Evolutionary conservation across 805 yeast genomes (phyloP).

Genomic region (Saccharomyces mikatae): DNA sequence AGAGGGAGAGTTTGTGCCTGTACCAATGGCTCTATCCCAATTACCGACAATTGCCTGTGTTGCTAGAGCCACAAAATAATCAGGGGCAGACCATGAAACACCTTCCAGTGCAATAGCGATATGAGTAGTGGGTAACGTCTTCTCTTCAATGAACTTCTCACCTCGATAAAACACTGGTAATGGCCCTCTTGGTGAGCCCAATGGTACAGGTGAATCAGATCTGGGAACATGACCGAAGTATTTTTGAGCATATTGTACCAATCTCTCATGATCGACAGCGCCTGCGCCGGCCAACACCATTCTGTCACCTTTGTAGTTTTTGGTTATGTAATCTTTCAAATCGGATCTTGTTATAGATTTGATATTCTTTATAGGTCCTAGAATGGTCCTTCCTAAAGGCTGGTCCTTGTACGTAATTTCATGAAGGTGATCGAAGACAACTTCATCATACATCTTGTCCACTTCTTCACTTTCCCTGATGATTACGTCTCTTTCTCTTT

Average conservation of each 20-base stretch:
- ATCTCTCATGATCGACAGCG: conserved; percentile 77
- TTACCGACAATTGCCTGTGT: conserved; percentile 96
- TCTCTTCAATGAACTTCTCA: conserved; percentile 77
- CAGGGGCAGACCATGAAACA: conserved; percentile 93
- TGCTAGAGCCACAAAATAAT: conserved; percentile 88
- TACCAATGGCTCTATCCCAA: conserved; percentile 91
- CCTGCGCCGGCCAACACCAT: conserved; percentile 99
- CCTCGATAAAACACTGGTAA: conserved; percentile 78
- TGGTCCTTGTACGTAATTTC: conserved; percentile 85
- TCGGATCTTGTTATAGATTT: conserved; percentile 70
- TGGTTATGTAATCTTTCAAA: conserved; percentile 66
- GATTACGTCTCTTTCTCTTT: conserved; percentile 93
- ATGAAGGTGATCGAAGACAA: conserved; percentile 92
- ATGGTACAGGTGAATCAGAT: conserved; percentile 48
- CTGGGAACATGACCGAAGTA: conserved; percentile 61
- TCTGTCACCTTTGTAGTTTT: conserved; percentile 90
- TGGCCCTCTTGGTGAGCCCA: conserved; percentile 58
- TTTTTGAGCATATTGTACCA: conserved; percentile 67
- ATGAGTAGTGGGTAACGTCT: conserved; percentile 78
- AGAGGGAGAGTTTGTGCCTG: conserved; percentile 78
- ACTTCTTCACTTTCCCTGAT: conserved; percentile 96
- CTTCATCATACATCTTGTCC: conserved; percentile 97
- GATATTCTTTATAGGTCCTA: conserved; percentile 90
- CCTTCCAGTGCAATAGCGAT: conserved; percentile 96
- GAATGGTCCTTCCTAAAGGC: conserved; percentile 90